phyloP scores from a whole-genome alignment of 306 rosid genomes.

The Quercus engelmannii region DNA sequence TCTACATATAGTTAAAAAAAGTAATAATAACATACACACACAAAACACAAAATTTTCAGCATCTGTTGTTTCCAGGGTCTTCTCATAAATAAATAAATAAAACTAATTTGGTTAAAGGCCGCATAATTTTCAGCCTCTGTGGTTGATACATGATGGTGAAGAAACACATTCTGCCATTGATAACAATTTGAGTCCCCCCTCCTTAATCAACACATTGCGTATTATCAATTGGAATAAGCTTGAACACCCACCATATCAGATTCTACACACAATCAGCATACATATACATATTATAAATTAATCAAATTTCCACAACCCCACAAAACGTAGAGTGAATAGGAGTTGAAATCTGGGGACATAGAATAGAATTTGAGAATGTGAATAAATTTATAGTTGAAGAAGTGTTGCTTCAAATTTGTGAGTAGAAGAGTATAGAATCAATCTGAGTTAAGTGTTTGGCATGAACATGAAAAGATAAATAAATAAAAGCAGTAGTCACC shows the following conservation, averaged over 20 bases:
- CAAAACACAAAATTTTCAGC: background rate
- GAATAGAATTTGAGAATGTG: no score
- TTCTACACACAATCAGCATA: background rate
- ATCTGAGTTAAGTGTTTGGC: no score
- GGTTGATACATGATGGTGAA: constrained; percentile 37
- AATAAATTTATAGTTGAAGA: no score
- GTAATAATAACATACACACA: background rate
- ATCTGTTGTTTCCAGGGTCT: background rate
- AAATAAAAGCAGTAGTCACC: no score
- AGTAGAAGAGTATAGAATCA: no score
- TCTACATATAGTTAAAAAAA: background rate
- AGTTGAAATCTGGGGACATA: no score
- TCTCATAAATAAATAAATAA: background rate
- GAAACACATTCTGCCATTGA: constrained; percentile 68
- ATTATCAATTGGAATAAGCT: constrained; percentile 17
- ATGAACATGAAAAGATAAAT: no score
- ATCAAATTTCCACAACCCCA: constrained; percentile 1
- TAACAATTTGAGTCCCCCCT: constrained; percentile 4
- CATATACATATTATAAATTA: background rate
- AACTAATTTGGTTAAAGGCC: background rate
- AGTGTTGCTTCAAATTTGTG: no score
- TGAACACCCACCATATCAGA: constrained; percentile 22
- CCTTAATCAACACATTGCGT: constrained; percentile 43
- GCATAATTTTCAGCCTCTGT: constrained; percentile 17
- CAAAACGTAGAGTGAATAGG: background rate